Evolutionary conservation across 2,329 filamentous ascomycete genomes (phyloP), one percentile per base, ranked within the genome.

Genomic region (Cadophora sp.): DNA sequence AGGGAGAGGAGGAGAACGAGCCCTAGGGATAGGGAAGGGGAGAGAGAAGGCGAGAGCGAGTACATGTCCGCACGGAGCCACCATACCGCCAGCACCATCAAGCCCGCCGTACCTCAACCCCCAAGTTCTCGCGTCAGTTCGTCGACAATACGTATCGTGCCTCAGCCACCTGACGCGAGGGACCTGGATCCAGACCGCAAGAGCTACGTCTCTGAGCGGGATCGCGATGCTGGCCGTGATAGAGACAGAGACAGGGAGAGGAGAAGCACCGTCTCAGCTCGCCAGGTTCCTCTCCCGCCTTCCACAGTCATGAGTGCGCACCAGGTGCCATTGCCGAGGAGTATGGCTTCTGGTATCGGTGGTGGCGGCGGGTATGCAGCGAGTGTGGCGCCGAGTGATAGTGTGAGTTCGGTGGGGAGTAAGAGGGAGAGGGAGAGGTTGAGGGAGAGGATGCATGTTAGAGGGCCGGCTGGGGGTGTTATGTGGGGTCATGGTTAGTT

Each of bases 351-450:
- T 22, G 55, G 55, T 16, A 31, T 19, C 14, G 64, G 48, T 34
- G 56, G 46, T 8, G 40, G 64, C n/a, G 69, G 69, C 8, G 82
- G 85, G 48, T 85, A 87, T 71, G 77, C 79, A 62, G 83, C 81
- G 60, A 88, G 85, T 72, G 79, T 90, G 43, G 86, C 83, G 53
- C 87, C 87, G 1, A 85, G 83, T 73, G 87, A 90, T 75, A 89
- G 87, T 73, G 87, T 90, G 66, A 89, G 86, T 75, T 87, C 85
- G 72, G 82, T 89, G n/a, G 87, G 86, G n/a, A 74, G 62, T 29
- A 77, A 76, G 69, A 70, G 66, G 65, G 74, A 77, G 65, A 67
- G 73, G 64, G 69, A 74, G 37, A 62, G 73, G 16, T 64, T 75
- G 59, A 65, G 68, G 46, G 69, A 72, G 16, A 69, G 75, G 55